Evolutionary conservation across 768 basidiomycete genomes (phyloP), one percentile per base, ranked within the genome.

Genomic region (Suillus decipiens): DNA sequence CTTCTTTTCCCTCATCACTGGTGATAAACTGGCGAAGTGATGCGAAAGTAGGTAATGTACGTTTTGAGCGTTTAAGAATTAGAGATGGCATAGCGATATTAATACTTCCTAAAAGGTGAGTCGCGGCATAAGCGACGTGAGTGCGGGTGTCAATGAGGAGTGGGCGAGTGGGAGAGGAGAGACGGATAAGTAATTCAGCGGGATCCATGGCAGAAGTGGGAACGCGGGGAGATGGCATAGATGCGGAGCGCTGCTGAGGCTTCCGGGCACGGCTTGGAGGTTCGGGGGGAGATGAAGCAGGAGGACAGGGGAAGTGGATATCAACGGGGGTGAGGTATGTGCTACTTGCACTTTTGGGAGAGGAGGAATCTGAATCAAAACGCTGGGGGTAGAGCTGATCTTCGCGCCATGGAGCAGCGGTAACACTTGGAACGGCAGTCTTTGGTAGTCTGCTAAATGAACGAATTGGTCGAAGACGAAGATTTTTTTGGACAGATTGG

Each of bases 81-180:
- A 97, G 86, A 31, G 92, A 90, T 0, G 95, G 95, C 48, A 97
- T 91, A 37, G 89, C 89, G 55, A 97, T 82, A 75, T 95, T 95
- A 64, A 94, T 84, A 73, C 89, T 90, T 67, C 86, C 78, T 43
- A 79, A 72, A 59, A 97, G 75, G 73, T 88, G 92, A 61, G 81
- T 82, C 3, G 85, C 77, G 41, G 88, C 79, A 77, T 87, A 93
- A 11, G 86, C 79, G 1, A 84, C 80, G 22, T 87, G 80, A 4
- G 90, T 86, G 5, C 95, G 86, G 43, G 92, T 93, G 75, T 97
- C 95, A 71, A 96, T 83, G 63, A 96, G 76, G 28, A 95, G 78
- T 10, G 93, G 90, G 2, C 82, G 84, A 37, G 22, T 67, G 10
- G 75, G 66, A n/a, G 82, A 79, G 53, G 77, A 72, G 19, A 91